These are phyloP conservation scores for Heritiera littoralis DNA, from an alignment of 345 rosid genomes.

Conservation along the genomic window DNA sequence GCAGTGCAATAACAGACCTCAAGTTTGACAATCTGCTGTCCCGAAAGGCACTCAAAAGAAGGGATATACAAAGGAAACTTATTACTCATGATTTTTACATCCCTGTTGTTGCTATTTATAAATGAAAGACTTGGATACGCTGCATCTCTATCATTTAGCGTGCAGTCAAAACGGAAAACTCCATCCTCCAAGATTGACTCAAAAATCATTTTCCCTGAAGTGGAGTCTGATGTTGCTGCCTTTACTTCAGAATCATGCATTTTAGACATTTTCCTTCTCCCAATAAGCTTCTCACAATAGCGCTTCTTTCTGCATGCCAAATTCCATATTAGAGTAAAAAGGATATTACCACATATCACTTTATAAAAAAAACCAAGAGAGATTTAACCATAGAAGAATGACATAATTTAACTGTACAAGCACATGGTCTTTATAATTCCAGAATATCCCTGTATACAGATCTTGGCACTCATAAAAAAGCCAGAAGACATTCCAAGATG, in stretches of 20 bases:
- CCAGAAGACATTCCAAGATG: background rate
- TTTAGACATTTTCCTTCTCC: conserved; percentile 25
- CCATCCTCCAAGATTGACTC: conserved; percentile 73
- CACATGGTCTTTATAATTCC: background rate
- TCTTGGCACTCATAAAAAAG: background rate
- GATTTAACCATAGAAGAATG: background rate
- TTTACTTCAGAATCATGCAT: conserved; percentile 44
- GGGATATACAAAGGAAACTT: conserved; percentile 59
- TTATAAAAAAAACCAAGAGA: conserved; percentile 8
- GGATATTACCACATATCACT: background rate
- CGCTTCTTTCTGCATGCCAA: conserved; percentile 47
- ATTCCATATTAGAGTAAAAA: background rate
- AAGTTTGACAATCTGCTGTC: conserved; percentile 66
- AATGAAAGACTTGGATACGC: conserved; percentile 78
- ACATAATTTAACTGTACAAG: background rate
- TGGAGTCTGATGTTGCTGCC: conserved; percentile 32
- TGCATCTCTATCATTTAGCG: conserved; percentile 49
- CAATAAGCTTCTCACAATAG: conserved; percentile 4
- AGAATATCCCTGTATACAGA: background rate
- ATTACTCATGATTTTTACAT: conserved; percentile 40
- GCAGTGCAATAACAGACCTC: conserved; percentile 41
- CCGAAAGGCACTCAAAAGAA: conserved; percentile 37
- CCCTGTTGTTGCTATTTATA: conserved; percentile 50
- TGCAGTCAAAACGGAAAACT: conserved; percentile 78
- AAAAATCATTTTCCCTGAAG: conserved; percentile 57